Conservation (phyloP, 2,329 filamentous ascomycete species). For the Fusarium sp. region DNA sequence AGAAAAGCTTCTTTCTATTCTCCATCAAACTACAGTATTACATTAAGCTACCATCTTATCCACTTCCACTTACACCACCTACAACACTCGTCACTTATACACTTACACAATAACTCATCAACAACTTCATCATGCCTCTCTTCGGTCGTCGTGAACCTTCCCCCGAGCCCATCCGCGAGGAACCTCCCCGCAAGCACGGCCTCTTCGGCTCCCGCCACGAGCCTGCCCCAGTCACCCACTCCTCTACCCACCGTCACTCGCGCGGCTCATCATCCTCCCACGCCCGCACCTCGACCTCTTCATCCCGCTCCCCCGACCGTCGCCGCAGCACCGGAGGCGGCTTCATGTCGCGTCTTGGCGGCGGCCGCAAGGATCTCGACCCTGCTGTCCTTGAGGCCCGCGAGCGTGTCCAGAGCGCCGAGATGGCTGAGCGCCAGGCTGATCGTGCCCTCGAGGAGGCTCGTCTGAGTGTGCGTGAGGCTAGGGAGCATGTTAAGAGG, state of each 20-base stretch:
- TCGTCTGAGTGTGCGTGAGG: conserved; percentile 69
- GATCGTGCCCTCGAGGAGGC: conserved; percentile 72
- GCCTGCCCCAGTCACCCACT: neutral
- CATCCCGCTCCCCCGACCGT: conserved; percentile 29
- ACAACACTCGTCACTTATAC: neutral
- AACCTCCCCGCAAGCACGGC: conserved; percentile 50
- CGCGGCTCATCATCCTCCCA: conserved; percentile 20
- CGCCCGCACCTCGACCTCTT: conserved; percentile 20
- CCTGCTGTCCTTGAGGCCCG: conserved; percentile 71
- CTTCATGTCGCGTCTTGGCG: conserved; percentile 60
- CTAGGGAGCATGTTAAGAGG: conserved; percentile 71
- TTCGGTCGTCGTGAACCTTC: conserved; percentile 50
- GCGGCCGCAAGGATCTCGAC: conserved; percentile 64
- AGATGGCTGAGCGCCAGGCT: conserved; percentile 73
- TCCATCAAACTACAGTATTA: conserved; percentile 15
- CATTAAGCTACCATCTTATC: neutral
- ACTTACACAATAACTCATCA: neutral
- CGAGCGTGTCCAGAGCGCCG: conserved; percentile 72
- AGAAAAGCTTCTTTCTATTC: conserved; percentile 20
- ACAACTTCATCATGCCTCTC: conserved; percentile 48
- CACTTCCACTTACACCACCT: neutral
- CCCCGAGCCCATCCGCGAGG: conserved; percentile 50
- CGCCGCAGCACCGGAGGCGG: conserved; percentile 42
- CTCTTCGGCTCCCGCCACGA: conserved; percentile 51
- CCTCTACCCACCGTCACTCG: neutral